Percentiles rank a stretch among this genome's conserved stretches.
Evolutionary conservation across 2,329 filamentous ascomycete species (phyloP).

Genomic region (Microsporum audouinii): DNA sequence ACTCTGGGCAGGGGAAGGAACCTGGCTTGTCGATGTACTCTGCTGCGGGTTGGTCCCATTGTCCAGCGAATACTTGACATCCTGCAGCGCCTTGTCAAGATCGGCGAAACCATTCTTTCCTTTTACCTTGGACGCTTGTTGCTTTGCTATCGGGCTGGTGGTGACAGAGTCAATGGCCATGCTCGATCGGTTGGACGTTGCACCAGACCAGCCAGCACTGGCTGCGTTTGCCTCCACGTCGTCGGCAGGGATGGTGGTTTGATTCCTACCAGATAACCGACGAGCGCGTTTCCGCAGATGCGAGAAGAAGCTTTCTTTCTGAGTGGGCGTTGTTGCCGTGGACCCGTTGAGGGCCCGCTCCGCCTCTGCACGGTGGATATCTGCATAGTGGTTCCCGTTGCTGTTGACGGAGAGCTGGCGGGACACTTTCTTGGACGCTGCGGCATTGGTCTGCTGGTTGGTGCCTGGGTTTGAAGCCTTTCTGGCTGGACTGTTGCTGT

Average conservation of each 20-base stretch:
- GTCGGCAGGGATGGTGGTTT: conserved; percentile 68
- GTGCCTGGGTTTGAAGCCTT: not conserved
- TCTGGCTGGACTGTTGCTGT: conserved; percentile 36
- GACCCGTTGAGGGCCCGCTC: conserved; percentile 81
- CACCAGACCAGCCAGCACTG: conserved; percentile 77
- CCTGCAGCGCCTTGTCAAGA: conserved; percentile 50
- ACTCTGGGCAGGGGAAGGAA: conserved; percentile 29
- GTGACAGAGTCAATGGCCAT: conserved; percentile 59
- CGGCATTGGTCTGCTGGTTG: conserved; percentile 43
- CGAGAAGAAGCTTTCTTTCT: conserved; percentile 93
- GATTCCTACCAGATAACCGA: conserved; percentile 81
- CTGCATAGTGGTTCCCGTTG: conserved; percentile 82
- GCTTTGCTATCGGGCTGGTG: conserved; percentile 16
- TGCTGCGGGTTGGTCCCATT: conserved; percentile 15
- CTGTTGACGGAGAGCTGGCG: conserved; percentile 87
- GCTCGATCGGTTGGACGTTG: conserved; percentile 79
- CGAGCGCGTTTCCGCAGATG: conserved; percentile 88
- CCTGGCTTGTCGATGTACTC: conserved; percentile 16
- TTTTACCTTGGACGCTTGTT: conserved; percentile 34
- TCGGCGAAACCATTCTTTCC: conserved; percentile 46
- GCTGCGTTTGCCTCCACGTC: conserved; percentile 89
- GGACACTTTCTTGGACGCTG: conserved; percentile 74
- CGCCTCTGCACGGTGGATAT: conserved; percentile 79
- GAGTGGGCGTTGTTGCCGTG: conserved; percentile 61
- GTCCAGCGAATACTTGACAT: conserved; percentile 49